Base-by-base conservation (phyloP, 805 yeast genomes). In the Blastobotrys attinorum region DNA sequence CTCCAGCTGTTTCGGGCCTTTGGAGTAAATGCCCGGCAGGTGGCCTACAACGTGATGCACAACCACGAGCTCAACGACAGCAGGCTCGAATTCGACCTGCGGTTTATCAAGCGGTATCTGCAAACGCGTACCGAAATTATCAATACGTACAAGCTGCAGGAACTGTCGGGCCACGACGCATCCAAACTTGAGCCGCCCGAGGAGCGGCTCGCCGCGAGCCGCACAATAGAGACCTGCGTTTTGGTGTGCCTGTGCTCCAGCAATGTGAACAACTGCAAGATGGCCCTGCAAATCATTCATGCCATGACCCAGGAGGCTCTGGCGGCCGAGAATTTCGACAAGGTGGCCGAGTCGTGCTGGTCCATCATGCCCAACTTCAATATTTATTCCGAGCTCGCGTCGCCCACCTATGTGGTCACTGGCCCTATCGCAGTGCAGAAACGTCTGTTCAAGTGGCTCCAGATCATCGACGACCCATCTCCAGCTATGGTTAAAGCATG, bases 371-470 rank as follows among this genome's bases (percentile, higher is more conserved):
- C 50, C 11, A 72, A 74, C 45, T 40, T 57, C 3, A 65, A 59
- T 0, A 65, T 77, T 20, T 70, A 70, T 34, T 49, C 52, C 7
- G 65, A 69, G 2, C 64, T 84, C 37, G 61, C 74, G 2, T 61
- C 73, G 4, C 88, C 81, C 48, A 73, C 69, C 18, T 63, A 65
- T 18, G 73, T 79, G 1, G 74, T 81, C 33, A 77, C 84, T 0
- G 89, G 92, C 22, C 71, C 79, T 17, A 79, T 81, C 22, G 88
- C 94, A 0, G 69, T 83, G 29, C 88, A 83, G 55, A 82, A 83
- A 56, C 73, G 77, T 46, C 62, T 83, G 42, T 70, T 83, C 56
- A 72, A 58, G 47, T 50, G 55, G 34, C 53, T 66, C 39, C 50
- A 59, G 35, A 50, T 50, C 6, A 52, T 62, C 10, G 47, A 51